Conservation (phyloP, 2,329 filamentous ascomycete genomes). For the Trichoderma arundinaceum region DNA sequence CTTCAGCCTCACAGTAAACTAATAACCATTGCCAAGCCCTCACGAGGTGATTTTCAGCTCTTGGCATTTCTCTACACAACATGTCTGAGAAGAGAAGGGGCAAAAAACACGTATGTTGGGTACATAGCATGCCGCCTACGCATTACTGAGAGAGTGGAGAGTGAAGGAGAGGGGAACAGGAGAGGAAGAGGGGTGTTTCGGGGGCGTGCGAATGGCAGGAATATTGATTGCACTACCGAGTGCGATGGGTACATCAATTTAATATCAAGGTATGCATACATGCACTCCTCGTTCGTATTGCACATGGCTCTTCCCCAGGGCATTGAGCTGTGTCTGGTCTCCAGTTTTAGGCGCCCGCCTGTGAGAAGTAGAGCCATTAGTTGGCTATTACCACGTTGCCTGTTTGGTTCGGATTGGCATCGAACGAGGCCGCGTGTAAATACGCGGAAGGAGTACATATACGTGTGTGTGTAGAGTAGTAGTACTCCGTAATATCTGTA, state of each 20-base stretch:
- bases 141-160: not conserved
- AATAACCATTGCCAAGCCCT: not conserved
- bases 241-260: not conserved
- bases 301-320: not conserved
- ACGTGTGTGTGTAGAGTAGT: not conserved
- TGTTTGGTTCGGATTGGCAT: not conserved
- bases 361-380: constrained; percentile 2
- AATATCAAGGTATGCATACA: not conserved
- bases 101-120: no score
- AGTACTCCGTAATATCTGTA: no score
- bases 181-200: constrained; percentile 6
- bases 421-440: not conserved
- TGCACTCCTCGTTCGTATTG: not conserved
- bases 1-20: not conserved
- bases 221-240: not conserved
- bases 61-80: not conserved
- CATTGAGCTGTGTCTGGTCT: not conserved
- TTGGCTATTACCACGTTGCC: not conserved
- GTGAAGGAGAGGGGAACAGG: constrained; percentile 17
- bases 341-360: constrained; percentile 2
- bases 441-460: not conserved
- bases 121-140: no score
- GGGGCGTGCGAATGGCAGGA: not conserved
- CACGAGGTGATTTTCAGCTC: not conserved
- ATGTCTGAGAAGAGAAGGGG: not conserved